Percentiles rank a stretch among this genome's conserved stretches.
These are phyloP conservation scores for Populus davidiana DNA, from an alignment of 345 rosid genomes.

Conservation along the genomic window DNA sequence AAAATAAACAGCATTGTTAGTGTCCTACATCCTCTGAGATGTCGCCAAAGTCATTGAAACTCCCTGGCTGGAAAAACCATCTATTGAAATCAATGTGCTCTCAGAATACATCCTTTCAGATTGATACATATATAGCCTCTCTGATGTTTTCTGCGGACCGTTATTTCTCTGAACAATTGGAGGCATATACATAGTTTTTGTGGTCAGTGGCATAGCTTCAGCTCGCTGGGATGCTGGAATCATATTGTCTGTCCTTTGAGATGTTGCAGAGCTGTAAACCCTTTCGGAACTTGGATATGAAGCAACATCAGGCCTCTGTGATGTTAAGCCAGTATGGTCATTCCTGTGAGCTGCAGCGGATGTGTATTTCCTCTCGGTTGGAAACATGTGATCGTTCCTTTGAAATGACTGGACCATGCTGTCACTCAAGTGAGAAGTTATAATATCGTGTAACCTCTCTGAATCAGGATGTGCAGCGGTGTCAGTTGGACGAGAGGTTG, in stretches of 20 bases:
- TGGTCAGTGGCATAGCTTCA: conserved; percentile 8
- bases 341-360: conserved; percentile 18
- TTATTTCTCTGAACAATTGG: conserved; percentile 27
- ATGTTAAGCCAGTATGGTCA: conserved; percentile 21
- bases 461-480: conserved; percentile 19
- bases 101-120: conserved; percentile 35
- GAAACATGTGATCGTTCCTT: conserved; percentile 25
- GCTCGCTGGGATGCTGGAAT: conserved; percentile 11
- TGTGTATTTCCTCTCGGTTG: conserved; percentile 28
- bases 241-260: conserved; percentile 15
- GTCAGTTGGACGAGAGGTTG: conserved; percentile 15
- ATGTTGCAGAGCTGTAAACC: conserved; percentile 24
- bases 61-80: conserved; percentile 37
- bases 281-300: conserved; percentile 24
- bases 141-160: conserved; percentile 17
- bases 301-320: conserved; percentile 21
- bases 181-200: conserved; percentile 30
- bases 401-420: conserved; percentile 27
- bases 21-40: conserved; percentile 26
- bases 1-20: not conserved
- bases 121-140: conserved; percentile 32
- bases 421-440: conserved; percentile 27
- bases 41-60: conserved; percentile 25
- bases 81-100: conserved; percentile 30
- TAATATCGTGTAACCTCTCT: conserved; percentile 23